Evolutionary conservation across 768 basidiomycete genomes (phyloP).

Genomic region (Termitomyces sp.): DNA sequence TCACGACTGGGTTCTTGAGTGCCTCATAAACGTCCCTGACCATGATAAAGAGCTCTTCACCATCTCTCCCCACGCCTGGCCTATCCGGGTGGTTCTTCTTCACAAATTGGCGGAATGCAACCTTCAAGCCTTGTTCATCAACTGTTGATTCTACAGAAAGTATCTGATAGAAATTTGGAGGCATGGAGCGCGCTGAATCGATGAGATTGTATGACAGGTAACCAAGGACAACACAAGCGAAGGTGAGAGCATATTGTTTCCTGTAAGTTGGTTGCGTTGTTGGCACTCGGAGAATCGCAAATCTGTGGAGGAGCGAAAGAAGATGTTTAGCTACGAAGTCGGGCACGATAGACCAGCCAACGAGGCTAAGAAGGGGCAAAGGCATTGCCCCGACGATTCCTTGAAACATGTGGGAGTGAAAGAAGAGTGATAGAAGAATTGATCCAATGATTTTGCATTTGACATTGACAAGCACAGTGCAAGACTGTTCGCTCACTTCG

Average conservation of each 20-base stretch:
- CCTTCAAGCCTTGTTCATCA: constrained; percentile 63
- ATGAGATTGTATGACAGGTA: constrained; percentile 66
- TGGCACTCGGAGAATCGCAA: constrained; percentile 22
- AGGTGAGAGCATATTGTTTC: constrained; percentile 61
- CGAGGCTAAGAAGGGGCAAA: constrained; percentile 33
- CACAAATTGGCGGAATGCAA: constrained; percentile 73
- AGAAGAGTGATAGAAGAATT: not conserved
- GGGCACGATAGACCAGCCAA: constrained; percentile 67
- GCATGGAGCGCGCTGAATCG: constrained; percentile 48
- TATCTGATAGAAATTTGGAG: constrained; percentile 75
- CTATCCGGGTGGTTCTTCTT: constrained; percentile 75
- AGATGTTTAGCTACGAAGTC: constrained; percentile 51
- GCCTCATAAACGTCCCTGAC: constrained; percentile 76
- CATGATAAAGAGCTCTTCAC: constrained; percentile 62
- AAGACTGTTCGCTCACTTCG: no score
- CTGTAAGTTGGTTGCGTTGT: constrained; percentile 35
- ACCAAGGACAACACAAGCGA: constrained; percentile 55
- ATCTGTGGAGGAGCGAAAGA: constrained; percentile 41
- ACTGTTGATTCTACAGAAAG: constrained; percentile 58
- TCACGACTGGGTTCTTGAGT: constrained; percentile 66
- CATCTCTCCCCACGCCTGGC: constrained; percentile 47
- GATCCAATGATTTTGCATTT: not conserved
- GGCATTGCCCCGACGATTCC: constrained; percentile 14
- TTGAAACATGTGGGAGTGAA: constrained; percentile 5
- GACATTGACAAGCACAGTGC: not conserved